A percentile compares a stretch with the other conserved stretches of the same genome.
phyloP scores from a whole-genome alignment of 192 early-diverging fungal species.

The Coemansia javaensis region DNA sequence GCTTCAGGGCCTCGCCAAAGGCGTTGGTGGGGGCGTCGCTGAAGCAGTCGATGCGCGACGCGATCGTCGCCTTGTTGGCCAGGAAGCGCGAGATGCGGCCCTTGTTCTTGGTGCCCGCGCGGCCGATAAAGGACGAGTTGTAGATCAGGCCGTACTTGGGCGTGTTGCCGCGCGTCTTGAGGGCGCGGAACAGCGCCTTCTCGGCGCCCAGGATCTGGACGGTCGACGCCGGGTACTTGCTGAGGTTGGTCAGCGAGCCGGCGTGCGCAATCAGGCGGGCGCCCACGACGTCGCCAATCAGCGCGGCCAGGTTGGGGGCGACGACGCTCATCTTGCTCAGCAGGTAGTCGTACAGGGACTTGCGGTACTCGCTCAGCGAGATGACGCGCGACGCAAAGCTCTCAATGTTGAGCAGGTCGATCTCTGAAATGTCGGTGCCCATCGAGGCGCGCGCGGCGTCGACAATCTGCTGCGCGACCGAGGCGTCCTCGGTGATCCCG shows the following conservation, averaged over 20 bases:
- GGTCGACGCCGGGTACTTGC: slow-evolving; percentile 96
- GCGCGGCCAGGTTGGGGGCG: slow-evolving; percentile 91
- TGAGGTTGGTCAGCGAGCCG: slow-evolving; percentile 92
- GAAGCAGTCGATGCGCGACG: slow-evolving; percentile 96
- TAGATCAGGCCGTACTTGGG: slow-evolving; percentile 98
- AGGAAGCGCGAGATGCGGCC: slow-evolving; percentile 92
- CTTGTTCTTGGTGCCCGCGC: slow-evolving; percentile 97
- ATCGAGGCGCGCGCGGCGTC: slow-evolving; percentile 94
- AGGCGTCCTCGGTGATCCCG: slow-evolving; percentile 75
- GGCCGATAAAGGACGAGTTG: slow-evolving; percentile 93
- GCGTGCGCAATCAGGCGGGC: slow-evolving; percentile 97
- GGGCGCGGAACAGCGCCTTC: slow-evolving; percentile 96
- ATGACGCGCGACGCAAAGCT: slow-evolving; percentile 90
- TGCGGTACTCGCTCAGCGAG: slow-evolving; percentile 88
- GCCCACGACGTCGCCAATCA: slow-evolving; percentile 94
- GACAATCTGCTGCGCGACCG: slow-evolving; percentile 81
- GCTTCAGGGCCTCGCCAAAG: slow-evolving; percentile 88
- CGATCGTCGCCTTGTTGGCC: slow-evolving; percentile 97
- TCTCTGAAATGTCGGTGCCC: slow-evolving; percentile 95
- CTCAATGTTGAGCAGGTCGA: slow-evolving; percentile 95
- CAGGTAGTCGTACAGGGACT: slow-evolving; percentile 86
- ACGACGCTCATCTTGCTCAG: slow-evolving; percentile 92
- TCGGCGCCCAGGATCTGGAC: slow-evolving; percentile 98
- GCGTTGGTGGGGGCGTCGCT: slow-evolving; percentile 77
- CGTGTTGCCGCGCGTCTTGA: slow-evolving; percentile 95